phyloP scores from a whole-genome alignment of 2,329 filamentous ascomycete genomes.

The Aspergillus cejpii region DNA sequence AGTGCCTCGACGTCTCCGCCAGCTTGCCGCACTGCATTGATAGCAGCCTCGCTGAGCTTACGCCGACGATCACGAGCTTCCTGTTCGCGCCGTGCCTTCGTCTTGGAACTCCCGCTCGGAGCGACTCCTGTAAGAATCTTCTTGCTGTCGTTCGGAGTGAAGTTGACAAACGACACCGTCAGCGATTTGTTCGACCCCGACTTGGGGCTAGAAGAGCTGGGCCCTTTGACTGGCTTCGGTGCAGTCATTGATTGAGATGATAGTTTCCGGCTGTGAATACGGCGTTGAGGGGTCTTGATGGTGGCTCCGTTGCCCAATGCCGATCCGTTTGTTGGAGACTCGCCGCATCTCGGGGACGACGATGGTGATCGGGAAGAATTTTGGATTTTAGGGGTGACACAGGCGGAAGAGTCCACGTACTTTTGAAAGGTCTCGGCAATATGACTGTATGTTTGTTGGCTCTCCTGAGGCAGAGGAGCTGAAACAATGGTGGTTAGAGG shows the following conservation, averaged over 20 bases:
- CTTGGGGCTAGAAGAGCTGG: slow-evolving; percentile 29
- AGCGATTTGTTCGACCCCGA: slow-evolving; percentile 38
- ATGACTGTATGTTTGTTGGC: slow-evolving; percentile 11
- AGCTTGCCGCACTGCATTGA: slow-evolving; percentile 40
- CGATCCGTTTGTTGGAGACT: slow-evolving; percentile 25
- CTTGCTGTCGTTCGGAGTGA: slow-evolving; percentile 69
- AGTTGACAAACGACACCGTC: slow-evolving; percentile 72
- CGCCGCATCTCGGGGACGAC: slow-evolving; percentile 31
- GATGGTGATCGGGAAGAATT: slow-evolving; percentile 33
- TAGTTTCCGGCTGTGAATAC: slow-evolving; percentile 34
- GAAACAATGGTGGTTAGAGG: slow-evolving; percentile 20
- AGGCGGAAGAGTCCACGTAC: slow-evolving; percentile 26
- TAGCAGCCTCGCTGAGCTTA: slow-evolving; percentile 39
- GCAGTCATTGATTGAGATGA: slow-evolving; percentile 32
- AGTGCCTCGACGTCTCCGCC: slow-evolving; percentile 43
- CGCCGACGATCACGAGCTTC: slow-evolving; percentile 71
- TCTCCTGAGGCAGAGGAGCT: slow-evolving; percentile 12
- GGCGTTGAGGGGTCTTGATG: slow-evolving; percentile 30
- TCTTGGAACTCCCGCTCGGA: slow-evolving; percentile 85
- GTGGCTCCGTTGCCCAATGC: slow-evolving; percentile 22
- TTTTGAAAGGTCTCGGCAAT: slow-evolving; percentile 18
- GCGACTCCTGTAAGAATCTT: slow-evolving; percentile 85
- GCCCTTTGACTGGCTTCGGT: slow-evolving; percentile 28
- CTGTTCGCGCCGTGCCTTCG: slow-evolving; percentile 83
- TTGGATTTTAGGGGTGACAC: slow-evolving; percentile 25